phyloP scores from a whole-genome alignment of 148 eudicot species.

The Vaccinium vitisidaea region DNA sequence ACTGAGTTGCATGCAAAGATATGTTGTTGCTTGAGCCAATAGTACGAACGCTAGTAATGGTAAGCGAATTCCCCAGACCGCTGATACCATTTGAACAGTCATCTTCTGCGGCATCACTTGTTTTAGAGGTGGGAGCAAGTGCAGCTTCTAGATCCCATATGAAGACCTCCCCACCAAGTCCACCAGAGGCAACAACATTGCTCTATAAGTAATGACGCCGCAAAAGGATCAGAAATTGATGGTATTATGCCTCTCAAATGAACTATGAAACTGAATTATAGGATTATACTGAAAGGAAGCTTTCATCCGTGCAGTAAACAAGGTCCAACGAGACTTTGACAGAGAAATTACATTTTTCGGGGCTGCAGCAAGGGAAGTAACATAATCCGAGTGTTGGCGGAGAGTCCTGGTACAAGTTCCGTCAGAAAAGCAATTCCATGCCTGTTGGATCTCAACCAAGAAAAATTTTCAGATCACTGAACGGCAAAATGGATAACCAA shows the following conservation, averaged over 20 bases:
- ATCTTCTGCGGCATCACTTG: slow-evolving; percentile 60
- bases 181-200: slow-evolving; percentile 86
- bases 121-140: slow-evolving; percentile 64
- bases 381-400: slow-evolving; percentile 94
- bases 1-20: slow-evolving; percentile 56
- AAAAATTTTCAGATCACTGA: not conserved
- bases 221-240: slow-evolving; percentile 23
- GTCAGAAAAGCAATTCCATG: slow-evolving; percentile 71
- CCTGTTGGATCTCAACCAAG: slow-evolving; percentile 41
- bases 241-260: slow-evolving; percentile 13
- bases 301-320: not conserved
- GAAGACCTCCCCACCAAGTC: slow-evolving; percentile 98
- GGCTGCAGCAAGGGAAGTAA: slow-evolving; percentile 91
- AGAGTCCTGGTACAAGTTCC: slow-evolving; percentile 79
- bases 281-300: not conserved
- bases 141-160: slow-evolving; percentile 99
- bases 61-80: slow-evolving; percentile 50
- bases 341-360: slow-evolving; percentile 65
- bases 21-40: slow-evolving; percentile 74
- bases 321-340: not conserved
- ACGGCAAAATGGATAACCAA: not conserved
- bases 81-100: slow-evolving; percentile 60
- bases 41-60: slow-evolving; percentile 62
- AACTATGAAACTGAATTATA: not conserved
- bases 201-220: slow-evolving; percentile 52